Evolutionary conservation across 441 rosid species (phyloP), one percentile per base, ranked within the genome.

Genomic region (Populus trichocarpa): DNA sequence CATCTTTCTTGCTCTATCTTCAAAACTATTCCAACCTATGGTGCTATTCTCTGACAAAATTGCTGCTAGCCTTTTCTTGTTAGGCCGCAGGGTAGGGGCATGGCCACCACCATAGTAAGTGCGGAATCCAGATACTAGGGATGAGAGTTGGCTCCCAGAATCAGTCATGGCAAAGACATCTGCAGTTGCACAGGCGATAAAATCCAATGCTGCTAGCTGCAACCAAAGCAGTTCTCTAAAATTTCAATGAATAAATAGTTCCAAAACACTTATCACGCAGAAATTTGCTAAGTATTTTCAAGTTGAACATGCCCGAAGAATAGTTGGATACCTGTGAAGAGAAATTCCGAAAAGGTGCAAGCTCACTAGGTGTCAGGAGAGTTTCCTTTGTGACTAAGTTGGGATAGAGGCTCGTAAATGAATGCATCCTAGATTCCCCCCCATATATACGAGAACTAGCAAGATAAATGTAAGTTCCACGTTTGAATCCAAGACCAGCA

Each of bases 91-190:
- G 23, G 86, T 90, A 33, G 97, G 96, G 28, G 98, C 90, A 1
- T 77, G 85, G 5, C 91, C 91, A n/a, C 78, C 85, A 0, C 98
- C 97, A 6, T 90, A 92, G 87, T 96, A 96, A 42, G 95, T 90
- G 75, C 96, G 84, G 82, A 86, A 92, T 76, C 98, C 98, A 64
- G 98, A 89, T n/a, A 93, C 99, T 69, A 94, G 78, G 20, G 97
- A 96, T 0, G 98, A 90, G 67, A 96, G 74, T 80, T 96, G 98
- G 86, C 98, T 96, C 72, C 99, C 98, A 1, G 99, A 96, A 81
- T 93, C 99, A 8, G 98, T 96, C 97, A 94, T 91, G 28, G 98
- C 95, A 83, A 94, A 96, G 32, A 92, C 95, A 76, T 94, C 97
- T 57, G 98, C 87, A 57, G 95, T 91, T 69, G 96, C 95, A 80